Evolutionary conservation across 164 flowering plant genomes (phyloP).

Genomic region (Dillenia turbinata): DNA sequence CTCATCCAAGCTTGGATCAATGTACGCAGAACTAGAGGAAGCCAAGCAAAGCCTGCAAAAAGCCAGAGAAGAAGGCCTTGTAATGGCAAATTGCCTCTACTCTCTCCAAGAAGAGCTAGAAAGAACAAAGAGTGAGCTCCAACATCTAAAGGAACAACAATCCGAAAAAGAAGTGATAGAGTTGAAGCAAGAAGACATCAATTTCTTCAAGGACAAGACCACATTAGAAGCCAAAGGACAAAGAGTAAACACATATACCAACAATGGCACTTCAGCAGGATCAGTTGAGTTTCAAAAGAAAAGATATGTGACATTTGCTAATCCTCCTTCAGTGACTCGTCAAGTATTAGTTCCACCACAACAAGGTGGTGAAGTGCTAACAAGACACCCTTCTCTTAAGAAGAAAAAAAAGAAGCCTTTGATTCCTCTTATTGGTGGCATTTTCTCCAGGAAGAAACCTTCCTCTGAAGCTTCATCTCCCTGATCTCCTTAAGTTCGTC

Average conservation of each 20-base stretch:
- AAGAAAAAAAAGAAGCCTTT: constrained; percentile 47
- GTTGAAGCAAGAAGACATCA: constrained; percentile 44
- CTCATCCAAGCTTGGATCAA: constrained; percentile 23
- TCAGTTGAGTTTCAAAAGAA: constrained; percentile 45
- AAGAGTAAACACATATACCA: background rate
- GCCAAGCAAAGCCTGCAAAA: constrained; percentile 66
- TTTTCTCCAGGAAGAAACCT: constrained; percentile 43
- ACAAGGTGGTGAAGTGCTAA: constrained; percentile 19
- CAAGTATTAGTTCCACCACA: constrained; percentile 17
- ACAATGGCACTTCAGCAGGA: constrained; percentile 1
- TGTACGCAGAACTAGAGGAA: constrained; percentile 65
- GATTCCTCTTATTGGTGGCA: constrained; percentile 44
- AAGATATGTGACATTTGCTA: constrained; percentile 53
- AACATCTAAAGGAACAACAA: constrained; percentile 33
- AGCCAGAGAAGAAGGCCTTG: constrained; percentile 52
- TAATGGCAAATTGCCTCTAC: constrained; percentile 49
- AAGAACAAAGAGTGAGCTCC: constrained; percentile 59
- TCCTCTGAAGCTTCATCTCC: constrained; percentile 9
- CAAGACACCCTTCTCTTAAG: constrained; percentile 47
- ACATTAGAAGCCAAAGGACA: constrained; percentile 16
- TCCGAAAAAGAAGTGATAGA: constrained; percentile 27
- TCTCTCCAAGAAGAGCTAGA: constrained; percentile 71
- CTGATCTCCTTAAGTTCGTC: background rate
- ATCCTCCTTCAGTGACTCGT: constrained; percentile 25
- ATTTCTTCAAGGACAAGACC: constrained; percentile 37